Base-by-base conservation (phyloP, 805 yeast species). In the Wickerhamomyces xylosicus region DNA sequence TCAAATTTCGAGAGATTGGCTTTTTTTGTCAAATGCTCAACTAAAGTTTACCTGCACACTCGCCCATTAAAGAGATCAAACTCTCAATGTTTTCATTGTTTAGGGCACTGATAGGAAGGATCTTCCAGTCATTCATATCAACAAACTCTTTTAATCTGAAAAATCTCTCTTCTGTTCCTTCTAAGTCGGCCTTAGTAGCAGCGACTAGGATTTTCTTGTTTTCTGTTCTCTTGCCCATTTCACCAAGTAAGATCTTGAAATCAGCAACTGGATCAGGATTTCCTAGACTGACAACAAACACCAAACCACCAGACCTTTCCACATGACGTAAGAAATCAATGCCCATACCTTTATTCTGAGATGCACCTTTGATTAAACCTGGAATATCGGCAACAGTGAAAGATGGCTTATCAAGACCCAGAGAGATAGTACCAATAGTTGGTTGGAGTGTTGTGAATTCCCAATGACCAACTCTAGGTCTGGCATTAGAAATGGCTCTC, bases 381-480 rank as follows among this genome's bases (percentile, higher is more conserved):
- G 98, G 98, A 41, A 92, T 92, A 63, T 92, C 98, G 2, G 97
- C 97, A 2, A 92, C 97, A 0, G 96, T 85, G 56, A 90, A 89
- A 3, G 65, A 59, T 4, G 73, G 74, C 42, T 70, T 69, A 47
- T 78, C 84, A 2, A 80, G 71, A 2, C 80, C 72, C 17, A 77
- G 58, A 35, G 70, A 68, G 13, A 92, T 83, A 0, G 97, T 90
- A 3, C 98, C 98, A 36, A 92, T 75, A 0, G 86, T 80, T 1
- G 98, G 98, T 44, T 79, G 85, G 38, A 92, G 62, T 0, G 98
- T 92, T 0, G 98, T 92, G 56, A 92, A 92, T 52, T 83, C 94
- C 96, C 97, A 92, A 58, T 87, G 95, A 0, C 97, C 98, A 13
- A 92, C 84, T 41, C 85, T 67, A 1, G 98, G 97, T 41, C 79